These are phyloP conservation scores for Tolypocladium paradoxum DNA, from an alignment of 2,329 filamentous ascomycete genomes.

Conservation along the genomic window DNA sequence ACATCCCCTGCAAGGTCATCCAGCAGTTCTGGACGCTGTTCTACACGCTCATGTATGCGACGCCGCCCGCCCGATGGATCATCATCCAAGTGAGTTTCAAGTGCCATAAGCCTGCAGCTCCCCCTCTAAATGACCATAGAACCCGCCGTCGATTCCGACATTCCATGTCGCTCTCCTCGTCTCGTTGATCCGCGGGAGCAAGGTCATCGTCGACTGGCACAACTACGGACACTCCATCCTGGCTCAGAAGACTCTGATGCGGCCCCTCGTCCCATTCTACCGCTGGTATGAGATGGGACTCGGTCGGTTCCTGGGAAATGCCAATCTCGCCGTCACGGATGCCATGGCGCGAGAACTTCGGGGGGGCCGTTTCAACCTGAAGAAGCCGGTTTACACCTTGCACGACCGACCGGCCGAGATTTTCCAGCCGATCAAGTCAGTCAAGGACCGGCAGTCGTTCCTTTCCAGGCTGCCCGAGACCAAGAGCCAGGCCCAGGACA, in stretches of 20 bases:
- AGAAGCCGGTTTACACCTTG: slow-evolving; percentile 55
- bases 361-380: slow-evolving; percentile 51
- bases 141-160: slow-evolving; percentile 90
- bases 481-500: slow-evolving; percentile 42
- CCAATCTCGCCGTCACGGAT: slow-evolving; percentile 79
- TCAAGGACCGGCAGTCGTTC: slow-evolving; percentile 41
- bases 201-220: slow-evolving; percentile 92
- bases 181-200: slow-evolving; percentile 67
- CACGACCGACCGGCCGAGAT: slow-evolving; percentile 79
- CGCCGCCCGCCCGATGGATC: slow-evolving; percentile 70
- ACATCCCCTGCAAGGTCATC: slow-evolving; percentile 74
- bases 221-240: slow-evolving; percentile 97
- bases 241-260: slow-evolving; percentile 46
- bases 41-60: slow-evolving; percentile 59
- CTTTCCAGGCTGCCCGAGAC: slow-evolving; percentile 58
- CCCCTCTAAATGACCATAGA: slow-evolving; percentile 37
- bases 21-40: slow-evolving; percentile 70
- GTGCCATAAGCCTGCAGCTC: background rate
- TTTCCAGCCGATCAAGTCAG: slow-evolving; percentile 58
- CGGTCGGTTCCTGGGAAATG: slow-evolving; percentile 53
- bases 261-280: slow-evolving; percentile 70
- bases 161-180: slow-evolving; percentile 64
- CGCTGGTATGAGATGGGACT: slow-evolving; percentile 67
- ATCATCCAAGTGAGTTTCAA: slow-evolving; percentile 55
- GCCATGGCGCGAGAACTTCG: slow-evolving; percentile 73